phyloP scores from a whole-genome alignment of 164 flowering plant genomes.

The Saururus chinensis region DNA sequence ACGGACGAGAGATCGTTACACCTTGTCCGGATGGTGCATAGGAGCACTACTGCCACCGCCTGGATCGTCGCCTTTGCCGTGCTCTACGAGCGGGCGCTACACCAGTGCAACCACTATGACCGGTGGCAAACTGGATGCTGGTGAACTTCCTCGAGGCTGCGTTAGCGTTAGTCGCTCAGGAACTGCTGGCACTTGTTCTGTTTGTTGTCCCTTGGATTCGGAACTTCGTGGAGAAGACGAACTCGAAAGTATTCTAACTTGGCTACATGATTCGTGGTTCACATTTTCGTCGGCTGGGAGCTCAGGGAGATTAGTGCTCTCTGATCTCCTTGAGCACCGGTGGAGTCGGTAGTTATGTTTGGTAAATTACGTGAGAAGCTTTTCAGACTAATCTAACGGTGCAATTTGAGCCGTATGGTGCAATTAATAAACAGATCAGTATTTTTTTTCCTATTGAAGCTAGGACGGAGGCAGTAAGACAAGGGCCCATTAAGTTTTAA shows the following conservation, averaged over 20 bases:
- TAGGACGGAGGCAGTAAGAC: no score
- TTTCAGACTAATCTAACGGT: no score
- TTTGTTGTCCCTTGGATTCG: conserved; percentile 78
- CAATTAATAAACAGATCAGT: no score
- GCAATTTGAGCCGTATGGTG: no score
- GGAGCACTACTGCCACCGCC: conserved; percentile 41
- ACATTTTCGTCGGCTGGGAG: conserved; percentile 77
- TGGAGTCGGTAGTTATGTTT: no score
- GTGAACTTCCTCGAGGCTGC: conserved; percentile 54
- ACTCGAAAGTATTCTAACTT: conserved; percentile 51
- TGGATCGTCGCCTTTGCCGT: conserved; percentile 69
- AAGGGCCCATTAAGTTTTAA: no score
- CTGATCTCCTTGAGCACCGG: no score
- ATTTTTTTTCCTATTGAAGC: no score
- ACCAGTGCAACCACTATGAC: conserved; percentile 45
- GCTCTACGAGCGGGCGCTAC: conserved; percentile 66
- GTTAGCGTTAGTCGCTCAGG: conserved; percentile 54
- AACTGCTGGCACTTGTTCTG: conserved; percentile 55
- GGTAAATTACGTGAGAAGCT: no score
- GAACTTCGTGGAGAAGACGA: conserved; percentile 54
- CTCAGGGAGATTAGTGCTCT: no score
- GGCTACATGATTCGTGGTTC: conserved; percentile 94
- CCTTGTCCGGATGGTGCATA: conserved; percentile 82
- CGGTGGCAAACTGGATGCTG: conserved; percentile 48
- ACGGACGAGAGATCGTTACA: no score